Evolutionary conservation across 179 eudicot genomes (phyloP), one percentile per base, ranked within the genome.

Genomic region (Corrigiola litoralis): DNA sequence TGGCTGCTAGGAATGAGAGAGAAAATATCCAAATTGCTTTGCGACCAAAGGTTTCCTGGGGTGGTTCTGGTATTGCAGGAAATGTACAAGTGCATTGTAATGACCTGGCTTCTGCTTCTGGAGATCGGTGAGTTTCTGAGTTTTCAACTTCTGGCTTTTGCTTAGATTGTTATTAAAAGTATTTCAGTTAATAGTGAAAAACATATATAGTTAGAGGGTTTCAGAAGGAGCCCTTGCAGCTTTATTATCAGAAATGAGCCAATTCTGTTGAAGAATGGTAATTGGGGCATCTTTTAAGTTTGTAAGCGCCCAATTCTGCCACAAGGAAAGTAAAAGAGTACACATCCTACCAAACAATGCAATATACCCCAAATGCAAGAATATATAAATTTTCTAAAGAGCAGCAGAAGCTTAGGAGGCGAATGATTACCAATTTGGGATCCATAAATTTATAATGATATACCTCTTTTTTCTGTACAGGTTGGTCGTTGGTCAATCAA

Each of bases 1-100:
- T 94, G 77, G 97, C 94, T 34, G 99, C 97, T 59, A 83, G 97
- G 80, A 94, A 90, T 60, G 99, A 94, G 84, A 87, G 97, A 72
- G 99, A 94, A 65, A 94, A 94, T 67, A 67, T 88, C 63, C 99
- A 94, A 82, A 73, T 94, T 75, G 97, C 99, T 67, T 28, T 94
- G 75, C 97, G 97, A 16, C 97, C 99, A 70, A 94, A 94, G 77
- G 94, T 90, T 69, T 77, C 86, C 59, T 94, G 99, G 98, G 86
- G 83, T 63, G 72, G 72, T 70, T 79, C 82, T 32, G 72, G 82
- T 75, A 32, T 74, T 75, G 97, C 96, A 38, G 99, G 99, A 63
- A 68, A 73, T 50, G 85, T 87, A 49, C 97, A 90, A 74, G 70
- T 90, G 70, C 99, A 86, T 63, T 84, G 94, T 60, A 84, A 77